These are phyloP conservation scores for Penicillium sp. DNA, from an alignment of 2,329 filamentous ascomycete species.

Conservation along the genomic window DNA sequence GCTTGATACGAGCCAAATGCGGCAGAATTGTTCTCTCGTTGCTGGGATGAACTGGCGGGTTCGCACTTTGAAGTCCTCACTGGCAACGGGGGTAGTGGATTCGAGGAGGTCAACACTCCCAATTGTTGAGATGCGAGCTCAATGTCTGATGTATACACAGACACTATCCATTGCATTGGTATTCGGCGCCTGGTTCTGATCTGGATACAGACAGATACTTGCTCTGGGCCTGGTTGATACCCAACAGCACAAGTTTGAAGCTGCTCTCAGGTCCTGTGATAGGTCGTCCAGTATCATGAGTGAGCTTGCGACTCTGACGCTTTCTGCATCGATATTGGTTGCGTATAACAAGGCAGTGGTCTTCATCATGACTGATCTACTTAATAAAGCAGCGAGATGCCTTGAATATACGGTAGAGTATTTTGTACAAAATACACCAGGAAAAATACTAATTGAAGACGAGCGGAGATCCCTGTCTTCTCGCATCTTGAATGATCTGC, in stretches of 20 bases:
- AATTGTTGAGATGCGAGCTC: no score
- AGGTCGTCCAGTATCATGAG: not conserved
- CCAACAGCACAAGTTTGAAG: not conserved
- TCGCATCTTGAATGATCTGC: slow-evolving; percentile 1
- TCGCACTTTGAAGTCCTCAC: no score
- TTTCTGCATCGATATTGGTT: not conserved
- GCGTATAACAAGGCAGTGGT: slow-evolving; percentile 6
- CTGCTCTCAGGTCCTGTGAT: slow-evolving; percentile 1
- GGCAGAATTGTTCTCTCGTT: no score
- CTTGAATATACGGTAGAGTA: not conserved
- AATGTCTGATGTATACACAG: no score
- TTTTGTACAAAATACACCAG: not conserved
- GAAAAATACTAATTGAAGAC: not conserved
- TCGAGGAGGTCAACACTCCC: no score
- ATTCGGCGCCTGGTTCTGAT: no score
- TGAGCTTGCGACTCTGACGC: not conserved
- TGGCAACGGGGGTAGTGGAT: no score
- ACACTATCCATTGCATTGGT: no score
- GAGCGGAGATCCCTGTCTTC: not conserved
- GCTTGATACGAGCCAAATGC: no score
- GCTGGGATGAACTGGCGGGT: no score
- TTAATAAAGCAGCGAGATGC: not conserved
- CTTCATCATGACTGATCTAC: not conserved
- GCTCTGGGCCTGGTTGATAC: slow-evolving; percentile 3
- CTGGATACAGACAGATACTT: not conserved